A percentile compares a stretch with the other conserved stretches of the same genome.
phyloP scores from a whole-genome alignment of 257 asterid species.

The Salvia splendens region DNA sequence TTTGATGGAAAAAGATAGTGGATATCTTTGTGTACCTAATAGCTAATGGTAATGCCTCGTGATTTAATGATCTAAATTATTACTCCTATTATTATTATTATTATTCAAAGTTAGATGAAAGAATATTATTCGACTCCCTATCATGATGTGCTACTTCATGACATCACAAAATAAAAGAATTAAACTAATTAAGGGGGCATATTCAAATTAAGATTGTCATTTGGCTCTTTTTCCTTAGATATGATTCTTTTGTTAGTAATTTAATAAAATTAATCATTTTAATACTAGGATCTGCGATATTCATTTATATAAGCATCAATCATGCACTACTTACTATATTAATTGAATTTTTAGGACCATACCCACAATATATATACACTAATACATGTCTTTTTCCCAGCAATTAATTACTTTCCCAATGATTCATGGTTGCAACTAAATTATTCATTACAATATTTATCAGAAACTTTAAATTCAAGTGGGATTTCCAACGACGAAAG shows the following conservation, averaged over 20 bases:
- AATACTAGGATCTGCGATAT: conserved; percentile 4
- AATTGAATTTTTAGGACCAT: neutral
- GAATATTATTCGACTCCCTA: conserved; percentile 30
- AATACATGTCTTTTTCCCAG: too few species aligned
- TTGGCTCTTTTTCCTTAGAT: conserved; percentile 31
- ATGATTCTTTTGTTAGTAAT: conserved; percentile 33
- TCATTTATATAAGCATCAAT: conserved; percentile 6
- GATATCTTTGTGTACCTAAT: conserved; percentile 19
- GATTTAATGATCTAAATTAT: neutral
- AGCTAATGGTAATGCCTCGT: conserved; percentile 14
- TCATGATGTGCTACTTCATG: conserved; percentile 10
- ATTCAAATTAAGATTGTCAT: conserved; percentile 30
- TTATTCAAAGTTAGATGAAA: neutral
- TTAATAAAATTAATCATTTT: neutral
- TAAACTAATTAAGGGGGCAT: neutral
- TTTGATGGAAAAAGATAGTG: conserved; percentile 19
- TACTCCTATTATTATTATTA: neutral
- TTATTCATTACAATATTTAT: neutral
- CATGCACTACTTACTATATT: neutral
- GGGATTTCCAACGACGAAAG: conserved; percentile 1
- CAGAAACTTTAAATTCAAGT: conserved; percentile 3
- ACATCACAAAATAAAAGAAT: conserved; percentile 23
- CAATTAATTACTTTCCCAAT: neutral
- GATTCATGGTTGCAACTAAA: neutral
- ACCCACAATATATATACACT: neutral